A percentile compares a stretch with the other conserved stretches of the same genome.
phyloP scores from a whole-genome alignment of 2,329 filamentous ascomycete genomes.

The Diaporthe vaccinii region DNA sequence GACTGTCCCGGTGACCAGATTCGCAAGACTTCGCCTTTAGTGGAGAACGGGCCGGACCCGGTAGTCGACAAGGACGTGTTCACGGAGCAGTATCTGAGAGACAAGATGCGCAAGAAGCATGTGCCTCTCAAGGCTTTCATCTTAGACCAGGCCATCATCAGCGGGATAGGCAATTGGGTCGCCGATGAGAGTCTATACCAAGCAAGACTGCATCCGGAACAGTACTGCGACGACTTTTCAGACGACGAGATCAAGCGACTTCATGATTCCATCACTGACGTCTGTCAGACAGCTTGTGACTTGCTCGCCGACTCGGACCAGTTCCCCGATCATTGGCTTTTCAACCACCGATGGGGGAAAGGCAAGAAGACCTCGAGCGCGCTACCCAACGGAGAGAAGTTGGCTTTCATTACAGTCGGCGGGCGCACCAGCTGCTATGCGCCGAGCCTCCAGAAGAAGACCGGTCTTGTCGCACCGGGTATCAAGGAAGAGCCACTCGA shows the following conservation, averaged over 20 bases:
- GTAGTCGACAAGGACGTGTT: constrained; percentile 84
- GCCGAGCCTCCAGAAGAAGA: constrained; percentile 88
- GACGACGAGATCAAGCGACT: constrained; percentile 79
- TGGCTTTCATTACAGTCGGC: constrained; percentile 89
- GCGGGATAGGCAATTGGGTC: constrained; percentile 97
- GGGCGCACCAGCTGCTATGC: constrained; percentile 93
- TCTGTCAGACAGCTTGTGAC: constrained; percentile 85
- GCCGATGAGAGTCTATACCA: constrained; percentile 95
- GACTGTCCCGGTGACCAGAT: constrained; percentile 84
- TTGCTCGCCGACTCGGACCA: constrained; percentile 83
- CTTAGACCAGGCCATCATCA: constrained; percentile 88
- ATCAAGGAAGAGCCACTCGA: constrained; percentile 59
- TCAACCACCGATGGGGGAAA: constrained; percentile 91
- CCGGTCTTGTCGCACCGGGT: constrained; percentile 56
- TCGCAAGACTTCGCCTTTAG: constrained; percentile 80
- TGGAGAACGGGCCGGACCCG: constrained; percentile 94
- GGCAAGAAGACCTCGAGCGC: constrained; percentile 79
- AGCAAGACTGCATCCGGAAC: constrained; percentile 89
- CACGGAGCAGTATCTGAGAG: constrained; percentile 80
- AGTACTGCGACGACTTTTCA: constrained; percentile 87
- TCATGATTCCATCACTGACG: constrained; percentile 79
- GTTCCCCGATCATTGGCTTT: constrained; percentile 91
- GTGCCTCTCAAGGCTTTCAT: constrained; percentile 92
- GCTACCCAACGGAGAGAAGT: constrained; percentile 86
- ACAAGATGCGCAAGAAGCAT: constrained; percentile 79